Percentiles rank a stretch among this genome's conserved stretches.
Conservation (phyloP, 345 rosid genomes). For the Syzygium aromaticum region DNA sequence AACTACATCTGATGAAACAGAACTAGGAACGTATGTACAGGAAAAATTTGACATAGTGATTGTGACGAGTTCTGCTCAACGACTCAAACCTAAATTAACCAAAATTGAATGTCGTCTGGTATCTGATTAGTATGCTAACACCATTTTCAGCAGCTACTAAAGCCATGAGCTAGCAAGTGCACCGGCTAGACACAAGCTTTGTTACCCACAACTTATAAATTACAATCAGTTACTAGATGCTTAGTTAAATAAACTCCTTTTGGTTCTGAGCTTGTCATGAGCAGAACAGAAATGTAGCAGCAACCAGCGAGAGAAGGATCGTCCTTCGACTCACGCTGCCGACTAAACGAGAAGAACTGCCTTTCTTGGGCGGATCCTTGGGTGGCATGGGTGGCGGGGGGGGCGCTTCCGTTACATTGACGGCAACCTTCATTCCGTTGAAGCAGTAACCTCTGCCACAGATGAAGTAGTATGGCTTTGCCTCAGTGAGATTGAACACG, state of each 20-base stretch:
- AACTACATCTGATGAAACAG: neutral
- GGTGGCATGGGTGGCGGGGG: neutral
- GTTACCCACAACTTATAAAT: neutral
- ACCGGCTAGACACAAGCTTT: neutral
- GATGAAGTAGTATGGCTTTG: slow-evolving; percentile 50
- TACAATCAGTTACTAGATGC: neutral
- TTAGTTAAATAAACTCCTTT: neutral
- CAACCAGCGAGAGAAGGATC: neutral
- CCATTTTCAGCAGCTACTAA: neutral
- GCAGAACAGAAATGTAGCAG: neutral
- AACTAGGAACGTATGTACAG: neutral
- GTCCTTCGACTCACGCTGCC: neutral
- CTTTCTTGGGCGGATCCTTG: neutral
- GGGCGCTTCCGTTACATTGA: slow-evolving; percentile 15
- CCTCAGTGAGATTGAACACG: slow-evolving; percentile 38
- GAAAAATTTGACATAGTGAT: neutral
- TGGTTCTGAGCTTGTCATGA: neutral
- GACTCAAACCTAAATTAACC: neutral
- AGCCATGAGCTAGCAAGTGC: neutral
- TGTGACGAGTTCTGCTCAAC: neutral
- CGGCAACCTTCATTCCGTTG: slow-evolving; percentile 45
- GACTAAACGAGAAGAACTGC: neutral
- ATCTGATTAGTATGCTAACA: neutral
- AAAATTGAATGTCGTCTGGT: neutral
- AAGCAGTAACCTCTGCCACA: slow-evolving; percentile 50